These are phyloP conservation scores for Neohortaea acidophila DNA, from an alignment of 495 filamentous ascomycete genomes.

Conservation along the genomic window DNA sequence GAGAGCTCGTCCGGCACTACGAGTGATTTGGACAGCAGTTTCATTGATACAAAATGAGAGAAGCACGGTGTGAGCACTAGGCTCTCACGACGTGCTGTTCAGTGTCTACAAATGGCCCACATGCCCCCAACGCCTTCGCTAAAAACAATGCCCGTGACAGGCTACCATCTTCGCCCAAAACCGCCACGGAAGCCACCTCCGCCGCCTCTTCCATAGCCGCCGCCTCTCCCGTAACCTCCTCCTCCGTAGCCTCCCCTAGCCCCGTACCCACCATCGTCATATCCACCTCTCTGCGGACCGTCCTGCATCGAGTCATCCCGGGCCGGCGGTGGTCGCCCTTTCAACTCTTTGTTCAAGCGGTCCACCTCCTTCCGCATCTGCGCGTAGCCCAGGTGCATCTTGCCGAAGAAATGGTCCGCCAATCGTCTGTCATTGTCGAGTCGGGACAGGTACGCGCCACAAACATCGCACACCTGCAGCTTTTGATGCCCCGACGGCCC, in stretches of 20 bases:
- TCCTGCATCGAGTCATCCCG: constrained; percentile 33
- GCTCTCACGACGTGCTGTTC: no score
- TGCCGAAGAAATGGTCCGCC: constrained; percentile 96
- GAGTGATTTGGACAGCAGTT: no score
- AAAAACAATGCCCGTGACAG: no score
- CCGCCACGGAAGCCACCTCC: constrained; percentile 3
- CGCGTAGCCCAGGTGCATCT: constrained; percentile 97
- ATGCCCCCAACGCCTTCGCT: no score
- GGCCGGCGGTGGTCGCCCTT: constrained; percentile 47
- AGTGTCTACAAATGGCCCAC: no score
- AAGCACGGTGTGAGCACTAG: no score
- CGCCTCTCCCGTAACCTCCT: constrained; percentile 18
- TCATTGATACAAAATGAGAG: no score
- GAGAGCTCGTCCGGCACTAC: no score
- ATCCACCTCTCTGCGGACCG: constrained; percentile 14
- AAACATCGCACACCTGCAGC: constrained; percentile 95
- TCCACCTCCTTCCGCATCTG: constrained; percentile 92
- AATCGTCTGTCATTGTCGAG: constrained; percentile 87
- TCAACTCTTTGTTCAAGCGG: constrained; percentile 69
- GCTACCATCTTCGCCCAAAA: no score
- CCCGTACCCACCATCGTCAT: constrained; percentile 18
- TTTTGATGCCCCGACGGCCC: constrained; percentile 94
- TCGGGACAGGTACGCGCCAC: constrained; percentile 77
- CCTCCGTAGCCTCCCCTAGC: constrained; percentile 17
- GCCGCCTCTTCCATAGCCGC: constrained; percentile 16